These are phyloP conservation scores for Penicillium sp. DNA, from an alignment of 2,329 filamentous ascomycete genomes.

Conservation along the genomic window DNA sequence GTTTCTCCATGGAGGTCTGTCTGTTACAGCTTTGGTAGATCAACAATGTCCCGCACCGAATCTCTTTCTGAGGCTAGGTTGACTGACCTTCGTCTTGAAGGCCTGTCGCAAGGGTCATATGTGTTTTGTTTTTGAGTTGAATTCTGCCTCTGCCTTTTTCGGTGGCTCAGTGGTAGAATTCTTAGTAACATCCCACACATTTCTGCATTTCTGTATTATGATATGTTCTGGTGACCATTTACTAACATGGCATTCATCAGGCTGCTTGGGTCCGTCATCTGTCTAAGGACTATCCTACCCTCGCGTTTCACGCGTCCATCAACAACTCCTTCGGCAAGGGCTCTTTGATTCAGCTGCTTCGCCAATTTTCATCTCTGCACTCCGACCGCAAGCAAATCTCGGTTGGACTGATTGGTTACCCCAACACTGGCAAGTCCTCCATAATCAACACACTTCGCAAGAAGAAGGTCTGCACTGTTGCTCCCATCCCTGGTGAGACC, in stretches of 20 bases:
- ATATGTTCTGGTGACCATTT: conserved; percentile 32
- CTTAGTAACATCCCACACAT: conserved; percentile 99
- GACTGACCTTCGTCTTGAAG: conserved; percentile 86
- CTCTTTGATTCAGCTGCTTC: conserved; percentile 82
- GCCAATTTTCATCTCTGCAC: conserved; percentile 89
- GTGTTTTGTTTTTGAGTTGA: conserved; percentile 98
- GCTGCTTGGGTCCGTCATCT: conserved; percentile 87
- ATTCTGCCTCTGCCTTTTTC: conserved; percentile 65
- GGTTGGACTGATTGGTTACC: conserved; percentile 83
- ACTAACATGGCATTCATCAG: conserved; percentile 52
- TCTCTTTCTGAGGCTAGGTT: conserved; percentile 65
- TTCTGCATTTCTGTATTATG: conserved; percentile 31
- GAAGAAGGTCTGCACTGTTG: conserved; percentile 91
- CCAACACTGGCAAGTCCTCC: conserved; percentile 92
- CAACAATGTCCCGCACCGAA: conserved; percentile 68
- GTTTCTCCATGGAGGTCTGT: conserved; percentile 69
- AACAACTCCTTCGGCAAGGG: conserved; percentile 97
- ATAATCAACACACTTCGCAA: conserved; percentile 95
- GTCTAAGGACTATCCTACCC: conserved; percentile 87
- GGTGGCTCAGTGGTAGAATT: conserved; percentile 71
- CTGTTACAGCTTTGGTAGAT: conserved; percentile 99
- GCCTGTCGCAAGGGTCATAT: conserved; percentile 70
- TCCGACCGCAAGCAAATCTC: conserved; percentile 91
- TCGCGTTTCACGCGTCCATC: conserved; percentile 91
- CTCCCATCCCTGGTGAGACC: conserved; percentile 92